phyloP scores from a whole-genome alignment of 768 basidiomycete species.

The Macrolepiota dolichaula region DNA sequence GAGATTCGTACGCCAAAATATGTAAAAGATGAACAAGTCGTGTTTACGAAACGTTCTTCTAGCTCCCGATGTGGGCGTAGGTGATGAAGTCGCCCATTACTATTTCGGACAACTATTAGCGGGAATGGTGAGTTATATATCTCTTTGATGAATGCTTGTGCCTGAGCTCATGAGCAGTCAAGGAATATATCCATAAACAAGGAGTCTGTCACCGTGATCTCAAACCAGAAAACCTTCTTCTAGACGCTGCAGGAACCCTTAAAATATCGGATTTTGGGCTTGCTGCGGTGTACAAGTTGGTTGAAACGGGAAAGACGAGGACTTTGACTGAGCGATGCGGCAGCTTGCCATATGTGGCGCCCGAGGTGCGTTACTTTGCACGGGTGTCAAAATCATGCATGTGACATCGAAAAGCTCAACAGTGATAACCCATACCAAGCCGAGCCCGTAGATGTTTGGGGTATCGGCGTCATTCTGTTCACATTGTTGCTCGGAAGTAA shows the following conservation, averaged over 20 bases:
- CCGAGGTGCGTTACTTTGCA: slow-evolving; percentile 60
- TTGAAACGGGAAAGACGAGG: slow-evolving; percentile 74
- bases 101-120: slow-evolving; percentile 85
- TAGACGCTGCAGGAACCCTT: slow-evolving; percentile 78
- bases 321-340: slow-evolving; percentile 81
- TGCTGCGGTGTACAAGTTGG: slow-evolving; percentile 85
- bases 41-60: slow-evolving; percentile 5
- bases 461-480: slow-evolving; percentile 90
- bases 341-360: slow-evolving; percentile 91
- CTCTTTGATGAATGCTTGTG: not conserved
- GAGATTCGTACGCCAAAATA: slow-evolving; percentile 20
- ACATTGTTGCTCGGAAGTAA: slow-evolving; percentile 87
- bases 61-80: slow-evolving; percentile 90
- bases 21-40: not conserved
- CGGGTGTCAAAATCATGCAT: not conserved
- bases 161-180: slow-evolving; percentile 23
- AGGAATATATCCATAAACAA: slow-evolving; percentile 81
- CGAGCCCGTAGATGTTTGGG: slow-evolving; percentile 96
- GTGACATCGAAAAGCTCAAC: slow-evolving; percentile 50
- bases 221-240: slow-evolving; percentile 93
- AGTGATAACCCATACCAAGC: slow-evolving; percentile 71
- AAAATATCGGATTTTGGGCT: slow-evolving; percentile 97
- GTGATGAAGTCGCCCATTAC: slow-evolving; percentile 82
- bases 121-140: slow-evolving; percentile 64
- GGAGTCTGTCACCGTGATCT: slow-evolving; percentile 96